Evolutionary conservation across 495 filamentous ascomycete genomes (phyloP), one percentile per base, ranked within the genome.

Genomic region (Hypoxylon cercidicola): DNA sequence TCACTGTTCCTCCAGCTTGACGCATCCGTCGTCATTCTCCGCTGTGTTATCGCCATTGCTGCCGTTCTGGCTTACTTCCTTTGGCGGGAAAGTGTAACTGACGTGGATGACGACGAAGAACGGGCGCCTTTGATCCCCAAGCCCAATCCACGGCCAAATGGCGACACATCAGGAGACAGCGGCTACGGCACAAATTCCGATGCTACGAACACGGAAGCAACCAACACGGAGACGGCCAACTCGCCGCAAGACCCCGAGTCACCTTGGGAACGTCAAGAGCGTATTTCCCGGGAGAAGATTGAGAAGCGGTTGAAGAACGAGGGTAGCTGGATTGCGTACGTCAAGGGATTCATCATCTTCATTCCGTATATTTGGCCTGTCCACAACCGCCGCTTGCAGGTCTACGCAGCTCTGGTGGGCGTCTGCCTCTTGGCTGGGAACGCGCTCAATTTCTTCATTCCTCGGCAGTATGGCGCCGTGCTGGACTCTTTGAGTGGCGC

Each of bases 331-430:
- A 80, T 85, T 56, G 81, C 80, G 12, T 90, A 89, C 62, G 82
- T 81, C 20, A 88, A 86, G 65, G 84, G 84, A 50, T 89, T 87
- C 68, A 55, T 79, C 61, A 77, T 89, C 32, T 87, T 91, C 70
- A 78, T 89, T 41, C 87, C 86, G 6, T 86, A 87, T 66, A 76
- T 91, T 19, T 89, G 87, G 86, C 88, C 89, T 1, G 74, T 83
- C 41, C 82, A 84, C 46, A 78, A 81, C 55, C 81, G 72, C 32
- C 60, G 68, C 10, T 77, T 90, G 18, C 88, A 90, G 60, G 54
- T 87, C 13, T 78, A 81, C 16, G 79, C 86, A 46, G 65, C 82
- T 9, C 76, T 87, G 13, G 83, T 90, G 28, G 86, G 81, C 2
- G 18, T 86, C 10, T 91, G 88, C 64, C 68, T 92, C n/a, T 71